Base-by-base conservation (phyloP, 305 asterid genomes). In the Plantago rigida region DNA sequence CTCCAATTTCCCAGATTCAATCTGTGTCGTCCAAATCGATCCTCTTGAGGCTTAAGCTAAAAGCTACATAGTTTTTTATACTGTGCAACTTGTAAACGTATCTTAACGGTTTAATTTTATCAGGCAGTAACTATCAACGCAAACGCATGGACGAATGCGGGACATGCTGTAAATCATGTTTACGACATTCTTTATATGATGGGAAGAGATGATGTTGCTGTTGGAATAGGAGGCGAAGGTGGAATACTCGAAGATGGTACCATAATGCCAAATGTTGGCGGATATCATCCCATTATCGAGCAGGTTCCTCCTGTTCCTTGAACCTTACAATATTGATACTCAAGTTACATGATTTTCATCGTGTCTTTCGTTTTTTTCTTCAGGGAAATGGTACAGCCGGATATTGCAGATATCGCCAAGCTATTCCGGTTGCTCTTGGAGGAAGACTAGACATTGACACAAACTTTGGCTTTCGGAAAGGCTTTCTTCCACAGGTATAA, bases 171-270 rank as follows among this genome's bases (percentile, higher is more conserved):
- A 13, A 90, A 87, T 73, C 96, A 87, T 7, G 51, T 90, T 7
- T 90, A 90, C 57, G 96, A 87, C 67, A 56, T 85, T 51, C 97
- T 90, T 64, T 80, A 79, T 78, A 90, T 90, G 97, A 87, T 90
- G 97, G 94, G 86, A 31, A 71, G 96, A 12, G 97, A 90, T 13
- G 96, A 87, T 53, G 71, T 90, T 65, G 78, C 82, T 4, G 96
- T 90, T 58, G 97, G 96, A 0, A 85, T 90, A 2, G 97, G 97
- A 60, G 96, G 97, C 34, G 95, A 90, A 69, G 96, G 95, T 46
- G 87, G 85, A 55, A 82, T 90, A 60, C 84, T 81, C 60, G 76
- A 81, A 65, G 82, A 85, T 74, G 94, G 94, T 13, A 75, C 82
- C 39, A 77, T 90, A 12, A 69, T 73, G 58, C 80, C 89, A 10